Base-by-base conservation (phyloP, 2,329 filamentous ascomycete species). In the Pestalotiopsis sp. region DNA sequence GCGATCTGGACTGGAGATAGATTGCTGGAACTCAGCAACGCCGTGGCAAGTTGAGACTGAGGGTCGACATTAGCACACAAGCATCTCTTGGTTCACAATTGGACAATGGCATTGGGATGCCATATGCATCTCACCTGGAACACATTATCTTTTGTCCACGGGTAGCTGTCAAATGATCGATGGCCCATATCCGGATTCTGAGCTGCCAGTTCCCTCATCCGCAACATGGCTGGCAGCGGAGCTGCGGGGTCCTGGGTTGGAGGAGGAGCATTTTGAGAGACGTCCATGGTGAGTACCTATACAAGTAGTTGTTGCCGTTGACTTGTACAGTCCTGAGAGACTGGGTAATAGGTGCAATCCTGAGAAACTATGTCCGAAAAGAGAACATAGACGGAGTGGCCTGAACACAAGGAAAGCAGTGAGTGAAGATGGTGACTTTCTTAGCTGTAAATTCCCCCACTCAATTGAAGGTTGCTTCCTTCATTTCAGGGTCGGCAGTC, bases 181-280 rank as follows among this genome's bases (percentile, higher is more conserved):
- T 66, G 65, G 1, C 59, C 36, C 6, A 57, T 39, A 31, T 67
- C 72, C 3, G 75, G 74, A 31, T 73, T 73, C 52, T 77, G 73
- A 27, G 73, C 73, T 7, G 73, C 75, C 27, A 73, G 75, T 41
- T 73, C 71, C 61, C 76, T 74, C 41, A 77, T 70, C 31, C 71
- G 71, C 17, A 73, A 71, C 23, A 73, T 52, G 23, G 68, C 70
- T 14, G 67, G 49, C 25, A 64, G 2, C 7, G 13, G 27, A 14
- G 45, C 7, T 20, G 61, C 25, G 36, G 39, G 41, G 36, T 64
- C 64, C 27, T 36, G 36, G 17, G 57, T 12, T 4, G 5, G 5
- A 57, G 45, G 4, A 41, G 64, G 14, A 14, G 27, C 12, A 31
- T 59, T 17, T 20, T 66, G 64, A 31, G 63, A 49, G 63, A 49